Evolutionary conservation across 306 rosid species (phyloP).

Genomic region (Malus fusca): DNA sequence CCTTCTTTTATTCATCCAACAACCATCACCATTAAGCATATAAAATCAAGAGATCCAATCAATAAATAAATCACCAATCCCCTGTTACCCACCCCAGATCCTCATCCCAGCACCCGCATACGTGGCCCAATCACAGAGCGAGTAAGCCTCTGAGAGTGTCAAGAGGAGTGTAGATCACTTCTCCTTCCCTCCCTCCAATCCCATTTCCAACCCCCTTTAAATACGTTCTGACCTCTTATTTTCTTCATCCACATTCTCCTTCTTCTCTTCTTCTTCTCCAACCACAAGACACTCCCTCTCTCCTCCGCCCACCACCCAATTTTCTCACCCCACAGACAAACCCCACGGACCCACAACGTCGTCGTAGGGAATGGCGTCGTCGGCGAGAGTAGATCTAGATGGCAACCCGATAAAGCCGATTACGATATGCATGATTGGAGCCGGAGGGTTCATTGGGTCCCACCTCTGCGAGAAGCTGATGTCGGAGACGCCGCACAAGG

Average conservation of each 20-base stretch:
- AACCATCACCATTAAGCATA: neutral
- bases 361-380: constrained; percentile 37
- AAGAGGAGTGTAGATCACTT: neutral
- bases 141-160: neutral
- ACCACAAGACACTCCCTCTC: neutral
- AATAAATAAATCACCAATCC: neutral
- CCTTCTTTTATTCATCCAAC: neutral
- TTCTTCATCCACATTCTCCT: neutral
- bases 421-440: constrained; percentile 92
- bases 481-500: constrained; percentile 74
- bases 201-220: neutral
- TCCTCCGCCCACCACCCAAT: neutral
- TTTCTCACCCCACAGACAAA: neutral
- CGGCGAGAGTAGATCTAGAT: constrained; percentile 64
- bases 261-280: neutral
- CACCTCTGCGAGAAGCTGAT: constrained; percentile 86
- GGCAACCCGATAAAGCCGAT: constrained; percentile 67
- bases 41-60: neutral
- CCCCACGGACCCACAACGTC: neutral
- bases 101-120: neutral
- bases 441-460: constrained; percentile 92
- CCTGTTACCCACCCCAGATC: neutral
- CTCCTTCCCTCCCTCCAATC: neutral
- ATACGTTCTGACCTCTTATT: constrained; percentile 2
- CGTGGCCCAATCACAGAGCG: neutral